Evolutionary conservation across 306 rosid species (phyloP).

Genomic region (Lithocarpus polystachyus): DNA sequence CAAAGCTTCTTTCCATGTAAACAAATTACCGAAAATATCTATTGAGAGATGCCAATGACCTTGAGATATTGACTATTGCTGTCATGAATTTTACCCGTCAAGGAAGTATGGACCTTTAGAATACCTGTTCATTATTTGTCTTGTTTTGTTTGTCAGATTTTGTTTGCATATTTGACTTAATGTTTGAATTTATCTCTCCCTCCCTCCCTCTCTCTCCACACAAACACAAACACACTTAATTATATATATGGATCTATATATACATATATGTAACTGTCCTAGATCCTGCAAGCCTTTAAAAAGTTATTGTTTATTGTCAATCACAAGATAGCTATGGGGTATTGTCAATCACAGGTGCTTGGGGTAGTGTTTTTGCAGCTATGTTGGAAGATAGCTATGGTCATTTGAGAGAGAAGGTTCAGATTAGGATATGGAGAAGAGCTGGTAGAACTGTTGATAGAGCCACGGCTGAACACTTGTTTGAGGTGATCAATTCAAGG

Average conservation of each 20-base stretch:
- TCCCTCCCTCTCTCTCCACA: no score
- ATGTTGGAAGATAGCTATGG: conserved; percentile 86
- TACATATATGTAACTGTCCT: no score
- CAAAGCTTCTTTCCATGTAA: background rate
- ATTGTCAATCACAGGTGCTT: no score
- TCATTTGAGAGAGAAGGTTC: conserved; percentile 65
- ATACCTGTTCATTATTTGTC: background rate
- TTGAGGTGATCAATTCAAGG: conserved; percentile 89
- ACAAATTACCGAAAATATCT: background rate
- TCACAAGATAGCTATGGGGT: no score
- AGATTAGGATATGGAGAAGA: conserved; percentile 86
- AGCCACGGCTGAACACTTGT: conserved; percentile 77
- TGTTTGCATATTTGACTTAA: background rate
- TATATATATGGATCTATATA: no score
- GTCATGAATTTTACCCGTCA: background rate
- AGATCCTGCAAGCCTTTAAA: no score
- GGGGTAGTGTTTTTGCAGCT: conserved; percentile 94
- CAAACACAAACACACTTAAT: no score
- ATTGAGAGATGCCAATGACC: background rate
- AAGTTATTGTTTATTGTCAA: no score
- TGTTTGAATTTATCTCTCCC: no score
- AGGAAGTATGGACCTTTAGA: background rate
- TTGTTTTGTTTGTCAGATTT: background rate
- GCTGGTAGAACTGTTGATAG: conserved; percentile 71
- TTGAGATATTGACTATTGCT: background rate